Evolutionary conservation across 495 filamentous ascomycete genomes (phyloP).

Genomic region (Penicillium pancosmium): DNA sequence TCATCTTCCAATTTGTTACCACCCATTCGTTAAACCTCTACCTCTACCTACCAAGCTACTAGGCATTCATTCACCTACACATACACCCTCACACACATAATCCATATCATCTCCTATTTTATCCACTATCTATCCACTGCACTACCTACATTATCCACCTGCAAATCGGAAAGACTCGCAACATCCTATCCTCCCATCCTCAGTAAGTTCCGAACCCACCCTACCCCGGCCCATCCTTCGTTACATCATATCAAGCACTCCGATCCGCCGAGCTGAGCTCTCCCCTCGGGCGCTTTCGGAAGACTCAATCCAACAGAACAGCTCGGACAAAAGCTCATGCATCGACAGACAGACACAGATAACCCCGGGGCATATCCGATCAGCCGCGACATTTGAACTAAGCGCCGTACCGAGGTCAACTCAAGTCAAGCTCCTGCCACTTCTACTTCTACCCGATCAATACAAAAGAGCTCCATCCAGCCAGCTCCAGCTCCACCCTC

Average conservation of each 20-base stretch:
- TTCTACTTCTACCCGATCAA: not conserved
- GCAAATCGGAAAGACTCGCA: slow-evolving; percentile 5
- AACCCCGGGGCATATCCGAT: not conserved
- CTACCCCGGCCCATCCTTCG: not conserved
- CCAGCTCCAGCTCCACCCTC: too few species aligned
- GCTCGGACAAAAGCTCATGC: slow-evolving; percentile 1
- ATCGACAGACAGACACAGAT: not conserved
- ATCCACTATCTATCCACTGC: not conserved
- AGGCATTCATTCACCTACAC: too few species aligned
- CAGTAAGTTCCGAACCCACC: not conserved
- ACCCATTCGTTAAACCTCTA: not conserved
- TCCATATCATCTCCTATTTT: not conserved
- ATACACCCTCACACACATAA: too few species aligned
- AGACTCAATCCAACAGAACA: not conserved
- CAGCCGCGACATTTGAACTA: not conserved
- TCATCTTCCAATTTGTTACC: not conserved
- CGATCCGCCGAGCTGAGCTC: slow-evolving; percentile 1
- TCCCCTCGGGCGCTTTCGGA: slow-evolving; percentile 1
- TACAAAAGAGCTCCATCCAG: not conserved
- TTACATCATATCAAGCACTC: not conserved
- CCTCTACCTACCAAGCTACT: not conserved
- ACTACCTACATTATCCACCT: too few species aligned
- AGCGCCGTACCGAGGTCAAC: slow-evolving; percentile 6
- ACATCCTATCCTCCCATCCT: not conserved
- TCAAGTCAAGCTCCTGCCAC: not conserved